Evolutionary conservation across 352 stramenopile species (phyloP).

Genomic region (Plasmopara halstedii): DNA sequence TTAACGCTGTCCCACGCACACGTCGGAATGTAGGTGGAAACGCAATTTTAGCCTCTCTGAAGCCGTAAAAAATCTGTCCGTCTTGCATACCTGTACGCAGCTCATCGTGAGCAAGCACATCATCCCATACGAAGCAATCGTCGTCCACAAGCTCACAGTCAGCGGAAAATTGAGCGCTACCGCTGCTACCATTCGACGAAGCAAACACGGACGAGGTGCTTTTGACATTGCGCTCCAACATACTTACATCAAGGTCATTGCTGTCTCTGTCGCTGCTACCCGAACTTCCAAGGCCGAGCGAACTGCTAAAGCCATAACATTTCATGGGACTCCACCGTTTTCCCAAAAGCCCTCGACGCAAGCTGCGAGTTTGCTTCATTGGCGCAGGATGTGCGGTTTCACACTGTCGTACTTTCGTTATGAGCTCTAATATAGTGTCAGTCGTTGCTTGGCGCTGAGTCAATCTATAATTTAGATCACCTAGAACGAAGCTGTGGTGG

Average conservation of each 20-base stretch:
- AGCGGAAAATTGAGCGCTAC: conserved; percentile 22
- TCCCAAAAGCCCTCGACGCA: conserved; percentile 21
- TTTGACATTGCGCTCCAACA: conserved; percentile 30
- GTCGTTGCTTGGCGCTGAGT: conserved; percentile 42
- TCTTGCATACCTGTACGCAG: conserved; percentile 47
- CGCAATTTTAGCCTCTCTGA: conserved; percentile 61
- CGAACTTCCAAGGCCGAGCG: conserved; percentile 22
- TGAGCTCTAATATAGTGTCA: conserved; percentile 53
- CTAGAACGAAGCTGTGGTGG: conserved; percentile 85
- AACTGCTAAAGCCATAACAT: conserved; percentile 14
- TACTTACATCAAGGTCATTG: conserved; percentile 30
- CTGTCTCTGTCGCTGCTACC: conserved; percentile 19
- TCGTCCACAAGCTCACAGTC: conserved; percentile 36
- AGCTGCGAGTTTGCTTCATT: conserved; percentile 17
- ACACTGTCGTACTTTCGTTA: conserved; percentile 35
- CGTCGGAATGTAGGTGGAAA: conserved; percentile 77
- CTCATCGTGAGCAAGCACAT: conserved; percentile 67
- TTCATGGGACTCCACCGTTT: conserved; percentile 28
- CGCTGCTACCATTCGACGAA: conserved; percentile 24
- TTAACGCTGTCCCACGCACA: conserved; percentile 32
- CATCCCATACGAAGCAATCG: conserved; percentile 44
- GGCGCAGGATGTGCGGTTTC: conserved; percentile 20
- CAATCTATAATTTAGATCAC: conserved; percentile 88
- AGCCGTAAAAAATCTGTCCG: conserved; percentile 64
- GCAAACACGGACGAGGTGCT: conserved; percentile 16